Base-by-base conservation (phyloP, 2,329 filamentous ascomycete genomes). In the Penicillium sp. region DNA sequence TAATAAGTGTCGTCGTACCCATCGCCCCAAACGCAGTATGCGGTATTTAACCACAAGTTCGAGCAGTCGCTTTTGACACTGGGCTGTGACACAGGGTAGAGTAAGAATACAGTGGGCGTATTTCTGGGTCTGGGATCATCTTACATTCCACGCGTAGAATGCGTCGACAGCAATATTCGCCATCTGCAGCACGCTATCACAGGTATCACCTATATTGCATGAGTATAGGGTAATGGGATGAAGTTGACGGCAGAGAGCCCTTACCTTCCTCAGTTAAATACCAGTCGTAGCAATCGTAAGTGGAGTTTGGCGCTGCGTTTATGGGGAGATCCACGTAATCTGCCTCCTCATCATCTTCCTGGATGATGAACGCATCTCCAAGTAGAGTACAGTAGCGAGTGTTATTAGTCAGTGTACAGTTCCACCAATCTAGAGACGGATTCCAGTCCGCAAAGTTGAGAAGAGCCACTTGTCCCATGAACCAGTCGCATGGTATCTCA, bases 81-180 rank as follows among this genome's bases (percentile, higher is more conserved):
- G 9, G 45, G 54, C 54, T 56, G 38, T 7, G 17, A n/a, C 1
- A 21, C 15, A 11, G 13, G 17, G 19, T 17, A 38, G 44, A 44
- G 2, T 56, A 3, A 56, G 41, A 23, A 38, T 21, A 8, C 31
- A 38, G 3, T 19, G 17, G 31, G 7, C 7, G 50, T 23, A 49
- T 53, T 1, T 41, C 15, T 21, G 30, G 46, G n/a, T 21, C 17
- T 7, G 19, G 21, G 17, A n/a, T 35, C 7, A 21, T 19, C 45
- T 38, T 48, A 56, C 54, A n/a, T 56, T 56, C 54, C 54, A 56
- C 26, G 45, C 44, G n/a, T 56, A 56, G 45, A 56, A 56, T 4
- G 44, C 54, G 26, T 56, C 54, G 30, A 56, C n/a, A 1, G 54
- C 45, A 5, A 56, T 56, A 49, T 48, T 26, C 6, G 29, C 54